These are phyloP conservation scores for Verticillium zaregamsianum DNA, from an alignment of 2,329 filamentous ascomycete genomes.

Conservation along the genomic window DNA sequence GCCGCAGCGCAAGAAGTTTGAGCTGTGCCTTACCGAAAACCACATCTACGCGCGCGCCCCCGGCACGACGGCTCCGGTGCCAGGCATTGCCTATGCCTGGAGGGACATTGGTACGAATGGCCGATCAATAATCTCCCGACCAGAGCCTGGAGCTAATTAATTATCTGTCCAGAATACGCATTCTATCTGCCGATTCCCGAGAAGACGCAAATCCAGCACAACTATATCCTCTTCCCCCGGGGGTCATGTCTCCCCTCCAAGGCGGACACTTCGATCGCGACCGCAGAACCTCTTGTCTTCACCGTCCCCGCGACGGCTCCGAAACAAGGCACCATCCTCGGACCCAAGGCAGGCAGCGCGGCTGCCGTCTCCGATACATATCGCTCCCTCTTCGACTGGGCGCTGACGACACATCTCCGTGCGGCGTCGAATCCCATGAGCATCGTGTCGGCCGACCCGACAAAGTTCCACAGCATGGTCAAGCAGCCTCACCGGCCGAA, in stretches of 20 bases:
- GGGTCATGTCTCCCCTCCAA: slow-evolving; percentile 49
- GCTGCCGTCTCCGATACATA: slow-evolving; percentile 55
- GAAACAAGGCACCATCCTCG: slow-evolving; percentile 54
- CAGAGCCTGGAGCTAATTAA: neutral
- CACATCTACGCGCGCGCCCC: slow-evolving; percentile 55
- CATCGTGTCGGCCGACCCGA: slow-evolving; percentile 49
- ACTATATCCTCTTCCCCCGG: slow-evolving; percentile 59
- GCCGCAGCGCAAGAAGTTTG: slow-evolving; percentile 65
- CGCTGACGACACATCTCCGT: slow-evolving; percentile 47
- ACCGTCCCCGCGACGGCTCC: slow-evolving; percentile 57
- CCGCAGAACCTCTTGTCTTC: slow-evolving; percentile 58
- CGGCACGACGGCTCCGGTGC: slow-evolving; percentile 45
- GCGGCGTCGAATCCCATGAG: slow-evolving; percentile 41
- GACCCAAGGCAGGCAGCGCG: slow-evolving; percentile 44
- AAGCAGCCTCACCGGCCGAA: slow-evolving; percentile 54
- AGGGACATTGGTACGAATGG: slow-evolving; percentile 52
- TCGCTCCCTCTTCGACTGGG: slow-evolving; percentile 57
- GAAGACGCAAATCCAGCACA: slow-evolving; percentile 61
- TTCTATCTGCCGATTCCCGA: slow-evolving; percentile 63
- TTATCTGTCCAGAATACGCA: slow-evolving; percentile 43
- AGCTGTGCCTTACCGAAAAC: slow-evolving; percentile 56
- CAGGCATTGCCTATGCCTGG: slow-evolving; percentile 56
- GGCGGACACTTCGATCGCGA: slow-evolving; percentile 24
- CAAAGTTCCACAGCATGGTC: slow-evolving; percentile 52
- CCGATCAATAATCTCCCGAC: neutral